Base-by-base conservation (phyloP, 495 filamentous ascomycete species). In the Thermochaetoides thermophila region DNA sequence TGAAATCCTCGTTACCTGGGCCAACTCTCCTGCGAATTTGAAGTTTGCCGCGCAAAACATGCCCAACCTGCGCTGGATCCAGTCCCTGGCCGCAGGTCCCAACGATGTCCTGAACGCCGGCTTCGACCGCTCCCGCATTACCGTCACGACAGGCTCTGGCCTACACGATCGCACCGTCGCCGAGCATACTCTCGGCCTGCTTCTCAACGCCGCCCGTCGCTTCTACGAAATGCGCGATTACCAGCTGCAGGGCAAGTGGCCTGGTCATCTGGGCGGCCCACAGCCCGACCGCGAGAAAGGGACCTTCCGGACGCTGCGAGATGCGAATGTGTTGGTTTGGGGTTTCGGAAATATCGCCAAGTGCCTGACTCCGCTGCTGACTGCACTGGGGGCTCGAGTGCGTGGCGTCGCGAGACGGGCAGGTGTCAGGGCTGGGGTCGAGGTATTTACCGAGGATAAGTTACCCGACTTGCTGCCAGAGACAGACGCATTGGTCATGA, bases 271-370 rank as follows among this genome's bases (percentile, higher is more conserved):
- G 4, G 71, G 71, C 41, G 71, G 71, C 0, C 56, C 68, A 15
- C 64, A 72, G 51, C 58, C 59, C 28, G 69, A 74, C 35, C 50
- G 60, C 1, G 53, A 53, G 8, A 38, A 42, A 23, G 62, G 51
- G 16, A 38, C 42, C 14, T 75, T 75, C 51, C 64, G 61, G 10
- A 72, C 69, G 2, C 51, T 75, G 42, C 57, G 64, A 24, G 64
- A 63, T 29, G 68, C 71, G 11, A 45, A 50, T 15, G 49, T 66
- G 2, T 26, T 51, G 13, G 75, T 93, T 43, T 67, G 89, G 43
- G 84, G 84, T 1, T 85, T 86, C 70, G 84, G 84, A 17, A 84
- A 83, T 22, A 91, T 91, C 33, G 82, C 80, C 27, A 55, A 76
- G 61, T 75, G 82, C 43, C 64, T 93, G 39, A 73, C 74, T 37